phyloP scores from a whole-genome alignment of 257 asterid genomes.

The Haberlea rhodopensis region DNA sequence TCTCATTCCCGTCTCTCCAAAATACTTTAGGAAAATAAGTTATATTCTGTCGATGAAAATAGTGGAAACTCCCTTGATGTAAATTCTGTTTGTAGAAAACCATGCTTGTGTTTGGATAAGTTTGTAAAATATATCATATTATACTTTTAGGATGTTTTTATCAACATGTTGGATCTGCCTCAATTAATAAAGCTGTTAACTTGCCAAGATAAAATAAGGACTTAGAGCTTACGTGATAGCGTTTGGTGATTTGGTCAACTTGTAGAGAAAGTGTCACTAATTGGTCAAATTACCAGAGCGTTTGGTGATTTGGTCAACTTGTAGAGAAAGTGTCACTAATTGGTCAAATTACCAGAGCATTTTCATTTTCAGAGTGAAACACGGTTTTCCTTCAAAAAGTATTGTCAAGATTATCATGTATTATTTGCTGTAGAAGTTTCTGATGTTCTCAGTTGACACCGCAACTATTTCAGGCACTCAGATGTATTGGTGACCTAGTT shows the following conservation, averaged over 20 bases:
- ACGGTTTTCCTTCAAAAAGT: no score
- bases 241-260: not conserved
- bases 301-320: not conserved
- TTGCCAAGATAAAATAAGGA: constrained; percentile 1
- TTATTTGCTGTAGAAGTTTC: not conserved
- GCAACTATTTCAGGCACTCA: constrained; percentile 62
- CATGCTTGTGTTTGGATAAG: constrained; percentile 2
- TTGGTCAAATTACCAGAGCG: not conserved
- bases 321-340: not conserved
- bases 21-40: not conserved
- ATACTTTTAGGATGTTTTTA: not conserved
- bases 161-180: constrained; percentile 1
- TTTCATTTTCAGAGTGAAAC: no score
- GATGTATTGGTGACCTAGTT: constrained; percentile 79
- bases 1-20: no score
- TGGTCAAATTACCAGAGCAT: not conserved
- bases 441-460: constrained; percentile 20
- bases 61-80: constrained; percentile 1
- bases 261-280: not conserved
- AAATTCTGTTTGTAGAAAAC: not conserved
- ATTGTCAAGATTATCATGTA: no score
- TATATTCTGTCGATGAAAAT: constrained; percentile 1
- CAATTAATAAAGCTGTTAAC: not conserved
- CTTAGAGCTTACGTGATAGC: not conserved
- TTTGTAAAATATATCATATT: not conserved